Evolutionary conservation across 805 yeast genomes (phyloP), one percentile per base, ranked within the genome.

Genomic region (Nakazawaea ishiwadae): DNA sequence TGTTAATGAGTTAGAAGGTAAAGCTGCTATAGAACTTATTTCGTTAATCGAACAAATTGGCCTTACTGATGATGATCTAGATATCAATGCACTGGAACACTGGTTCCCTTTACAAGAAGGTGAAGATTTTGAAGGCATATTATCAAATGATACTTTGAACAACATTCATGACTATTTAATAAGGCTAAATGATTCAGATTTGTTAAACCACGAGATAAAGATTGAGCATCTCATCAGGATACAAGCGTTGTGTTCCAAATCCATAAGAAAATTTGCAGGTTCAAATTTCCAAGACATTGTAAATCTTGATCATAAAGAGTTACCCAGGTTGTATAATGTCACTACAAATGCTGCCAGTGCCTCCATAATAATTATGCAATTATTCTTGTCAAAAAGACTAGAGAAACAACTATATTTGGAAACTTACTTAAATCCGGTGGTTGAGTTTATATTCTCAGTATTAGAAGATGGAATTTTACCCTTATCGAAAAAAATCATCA

Each of bases 341-440:
- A 59, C 56, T 17, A 51, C 40, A 23, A 56, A 55, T 33, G 61
- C 65, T 5, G 49, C 62, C 18, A 24, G 48, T 29, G 66, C 75
- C 1, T 54, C 68, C 2, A 54, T 61, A 3, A 46, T 69, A 4
- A 54, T 75, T 4, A 54, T 78, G 35, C 48, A 56, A 3, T 58
- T 74, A 1, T 62, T 78, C 40, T 64, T 66, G 21, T 51, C 73
- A 12, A 59, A 62, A 27, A 51, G 66, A 31, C 45, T 52, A 2
- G 78, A 75, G 39, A 71, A 69, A 44, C 59, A 56, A 30, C 50
- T 81, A 3, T 68, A 69, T 41, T 47, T 72, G 19, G 81, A 77
- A 29, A 63, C 62, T 4, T 69, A 68, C 48, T 47, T 78, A 12
- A 49, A 51, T 3, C 59, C 66, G 2, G 65, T 73, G 0, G 49